Evolutionary conservation across 2,329 filamentous ascomycete species (phyloP).

Genomic region (Ophiostoma montium): DNA sequence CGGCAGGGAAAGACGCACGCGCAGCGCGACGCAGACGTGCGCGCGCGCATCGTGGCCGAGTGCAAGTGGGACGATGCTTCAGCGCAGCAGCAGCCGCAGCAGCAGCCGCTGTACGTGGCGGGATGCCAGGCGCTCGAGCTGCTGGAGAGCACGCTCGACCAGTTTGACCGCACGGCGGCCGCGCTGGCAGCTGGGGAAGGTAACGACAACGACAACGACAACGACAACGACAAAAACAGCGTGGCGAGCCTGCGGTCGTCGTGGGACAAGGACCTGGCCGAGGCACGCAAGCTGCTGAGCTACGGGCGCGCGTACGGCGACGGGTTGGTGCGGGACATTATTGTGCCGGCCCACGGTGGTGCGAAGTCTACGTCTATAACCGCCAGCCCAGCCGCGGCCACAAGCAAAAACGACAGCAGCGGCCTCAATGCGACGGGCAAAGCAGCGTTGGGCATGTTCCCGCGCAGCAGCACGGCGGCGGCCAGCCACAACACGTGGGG

Average conservation of each 20-base stretch:
- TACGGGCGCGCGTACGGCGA: slow-evolving; percentile 15
- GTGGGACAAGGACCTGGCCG: slow-evolving; percentile 12
- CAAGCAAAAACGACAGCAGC: neutral
- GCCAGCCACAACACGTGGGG: slow-evolving; percentile 11
- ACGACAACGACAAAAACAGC: neutral
- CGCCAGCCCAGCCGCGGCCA: no score
- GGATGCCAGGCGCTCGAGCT: slow-evolving; percentile 9
- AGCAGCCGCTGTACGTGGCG: slow-evolving; percentile 7
- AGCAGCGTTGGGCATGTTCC: slow-evolving; percentile 11
- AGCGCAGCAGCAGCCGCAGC: no score
- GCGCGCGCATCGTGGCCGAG: neutral
- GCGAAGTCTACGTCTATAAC: no score
- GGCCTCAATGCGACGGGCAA: slow-evolving; percentile 11
- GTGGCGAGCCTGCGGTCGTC: neutral
- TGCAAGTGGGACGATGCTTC: neutral
- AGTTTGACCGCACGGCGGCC: slow-evolving; percentile 8
- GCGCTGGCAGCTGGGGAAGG: neutral
- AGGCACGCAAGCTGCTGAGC: slow-evolving; percentile 10
- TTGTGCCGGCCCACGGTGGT: slow-evolving; percentile 8
- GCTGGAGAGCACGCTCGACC: slow-evolving; percentile 4
- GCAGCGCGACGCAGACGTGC: neutral
- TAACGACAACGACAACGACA: no score
- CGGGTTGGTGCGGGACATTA: slow-evolving; percentile 11
- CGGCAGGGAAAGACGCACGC: slow-evolving; percentile 2
- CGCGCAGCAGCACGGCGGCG: slow-evolving; percentile 9